Base-by-base conservation (phyloP, 2,329 filamentous ascomycete species). In the Phyllosticta paracitricarpa region DNA sequence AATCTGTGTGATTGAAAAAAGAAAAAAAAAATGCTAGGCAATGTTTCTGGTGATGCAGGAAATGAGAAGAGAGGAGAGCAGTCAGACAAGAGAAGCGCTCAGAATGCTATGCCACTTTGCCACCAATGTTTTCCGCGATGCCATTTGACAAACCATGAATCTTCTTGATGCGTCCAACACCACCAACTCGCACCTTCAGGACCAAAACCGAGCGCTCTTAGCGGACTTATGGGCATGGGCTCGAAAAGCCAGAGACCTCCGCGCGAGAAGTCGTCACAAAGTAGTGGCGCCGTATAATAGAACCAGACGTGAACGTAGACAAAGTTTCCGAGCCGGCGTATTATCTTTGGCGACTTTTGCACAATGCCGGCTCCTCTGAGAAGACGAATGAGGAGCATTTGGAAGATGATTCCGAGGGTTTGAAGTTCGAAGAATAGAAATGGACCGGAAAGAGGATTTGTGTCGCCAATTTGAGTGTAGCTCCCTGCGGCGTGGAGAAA, bases 161-260 rank as follows among this genome's bases (percentile, higher is more conserved):
- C 56, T 22, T 58, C 60, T 64, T 30, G 26, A 26, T 9, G 14
- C 25, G 80, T 78, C 83, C 87, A 91, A 67, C 88, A 83, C 83
- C 84, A 89, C 79, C 84, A 86, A 0, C 79, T 75, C 67, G 89
- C 85, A 0, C 81, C 83, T 19, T 78, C 73, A 1, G 77, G 75
- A 0, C 87, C 88, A 35, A 87, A 77, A 0, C 88, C 87, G 17
- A 92, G 35, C 1, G 81, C 82, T 26, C 90, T 79, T n/a, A 91
- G 69, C 0, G 81, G 69, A 59, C 89, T 95, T 8, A 93, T 65
- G 0, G 91, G 90, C n/a, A 96, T 75, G 0, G 91, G 90, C 72
- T 97, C 91, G 64, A 85, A 84, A 14, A 95, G 73, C 89, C 89
- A 96, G 0, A 96, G 68, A 0, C 89, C 91, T 0, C 84, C 82